Evolutionary conservation across 768 basidiomycete species (phyloP).

Genomic region (Leccinum fibrillosum): DNA sequence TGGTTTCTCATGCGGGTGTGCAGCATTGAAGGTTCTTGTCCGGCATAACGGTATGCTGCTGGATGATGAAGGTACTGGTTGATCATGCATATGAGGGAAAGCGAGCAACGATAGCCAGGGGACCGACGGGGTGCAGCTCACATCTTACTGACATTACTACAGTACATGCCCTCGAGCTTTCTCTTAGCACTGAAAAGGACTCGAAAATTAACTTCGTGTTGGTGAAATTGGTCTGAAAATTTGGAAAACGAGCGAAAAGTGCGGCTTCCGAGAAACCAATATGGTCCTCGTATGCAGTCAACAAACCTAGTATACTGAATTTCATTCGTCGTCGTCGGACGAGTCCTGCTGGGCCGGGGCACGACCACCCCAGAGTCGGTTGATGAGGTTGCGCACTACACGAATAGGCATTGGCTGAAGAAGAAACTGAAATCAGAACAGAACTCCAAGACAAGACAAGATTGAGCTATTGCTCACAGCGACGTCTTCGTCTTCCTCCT

Average conservation of each 20-base stretch:
- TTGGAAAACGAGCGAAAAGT: background rate
- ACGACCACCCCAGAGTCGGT: constrained; percentile 45
- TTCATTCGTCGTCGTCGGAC: constrained; percentile 17
- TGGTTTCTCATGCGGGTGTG: too few species aligned
- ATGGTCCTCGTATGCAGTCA: background rate
- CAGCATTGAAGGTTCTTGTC: too few species aligned
- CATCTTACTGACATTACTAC: too few species aligned
- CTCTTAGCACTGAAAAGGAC: background rate
- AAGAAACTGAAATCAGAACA: background rate
- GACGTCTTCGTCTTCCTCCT: constrained; percentile 39
- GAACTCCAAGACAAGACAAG: background rate
- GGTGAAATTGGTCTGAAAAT: background rate
- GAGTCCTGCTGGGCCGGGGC: constrained; percentile 19
- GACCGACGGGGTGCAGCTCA: too few species aligned
- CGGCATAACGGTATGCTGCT: too few species aligned
- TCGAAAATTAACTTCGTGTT: background rate
- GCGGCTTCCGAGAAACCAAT: background rate
- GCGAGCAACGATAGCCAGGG: too few species aligned
- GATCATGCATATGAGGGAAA: too few species aligned
- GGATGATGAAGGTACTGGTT: too few species aligned
- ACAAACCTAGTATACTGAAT: background rate
- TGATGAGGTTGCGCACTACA: constrained; percentile 54
- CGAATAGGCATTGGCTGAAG: constrained; percentile 59
- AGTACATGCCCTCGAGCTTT: background rate
- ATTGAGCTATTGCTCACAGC: constrained; percentile 37